Conservation (phyloP, 331 rosid species). For the Rhamnella rubrinervis region DNA sequence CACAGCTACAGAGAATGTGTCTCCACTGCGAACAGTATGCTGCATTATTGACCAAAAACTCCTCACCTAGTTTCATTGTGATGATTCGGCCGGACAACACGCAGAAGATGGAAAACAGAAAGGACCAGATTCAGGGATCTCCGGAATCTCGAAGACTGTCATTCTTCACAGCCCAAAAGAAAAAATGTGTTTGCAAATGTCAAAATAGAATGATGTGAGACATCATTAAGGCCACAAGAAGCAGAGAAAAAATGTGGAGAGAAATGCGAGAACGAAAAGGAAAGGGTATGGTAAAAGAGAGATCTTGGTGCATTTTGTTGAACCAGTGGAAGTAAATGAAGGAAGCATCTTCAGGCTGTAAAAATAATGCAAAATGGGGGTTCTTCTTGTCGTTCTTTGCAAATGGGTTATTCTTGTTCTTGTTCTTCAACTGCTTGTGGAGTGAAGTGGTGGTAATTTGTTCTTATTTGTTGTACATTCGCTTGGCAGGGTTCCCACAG, state of each 20-base stretch:
- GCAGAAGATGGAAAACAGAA: not conserved
- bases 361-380: not conserved
- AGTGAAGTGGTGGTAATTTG: not conserved
- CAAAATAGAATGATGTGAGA: conserved; percentile 14
- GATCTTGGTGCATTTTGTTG: conserved; percentile 24
- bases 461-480: conserved; percentile 15
- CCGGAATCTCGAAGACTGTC: not conserved
- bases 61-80: too few species aligned
- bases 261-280: conserved; percentile 1
- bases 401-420: conserved; percentile 11
- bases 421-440: conserved; percentile 1
- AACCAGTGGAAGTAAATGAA: not conserved
- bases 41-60: not conserved
- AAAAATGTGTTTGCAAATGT: conserved; percentile 4
- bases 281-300: conserved; percentile 4
- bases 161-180: conserved; percentile 14
- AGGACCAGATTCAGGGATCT: conserved; percentile 13
- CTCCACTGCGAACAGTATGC: not conserved
- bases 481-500: not conserved
- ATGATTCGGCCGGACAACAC: not conserved
- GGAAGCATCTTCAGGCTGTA: not conserved
- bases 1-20: too few species aligned
- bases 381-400: not conserved
- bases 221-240: conserved; percentile 15
- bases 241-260: conserved; percentile 8